Percentiles rank a stretch among this genome's conserved stretches.
Conservation (phyloP, 2,329 filamentous ascomycete genomes). For the Akanthomyces lecanii region DNA sequence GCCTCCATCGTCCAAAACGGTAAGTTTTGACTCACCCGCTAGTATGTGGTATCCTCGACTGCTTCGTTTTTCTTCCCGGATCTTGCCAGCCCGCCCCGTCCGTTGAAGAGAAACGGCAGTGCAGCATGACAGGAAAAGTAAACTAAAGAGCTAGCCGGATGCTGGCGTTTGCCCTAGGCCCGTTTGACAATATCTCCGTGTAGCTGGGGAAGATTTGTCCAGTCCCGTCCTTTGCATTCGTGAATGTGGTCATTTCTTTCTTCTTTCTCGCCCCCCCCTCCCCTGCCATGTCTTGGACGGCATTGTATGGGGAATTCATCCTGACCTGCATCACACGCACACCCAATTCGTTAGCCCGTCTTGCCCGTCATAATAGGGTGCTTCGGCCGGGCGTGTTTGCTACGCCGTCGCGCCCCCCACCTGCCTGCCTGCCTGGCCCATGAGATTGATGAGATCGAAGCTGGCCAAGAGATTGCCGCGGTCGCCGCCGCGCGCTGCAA, state of each 20-base stretch:
- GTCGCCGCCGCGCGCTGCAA: background rate
- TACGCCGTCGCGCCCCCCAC: background rate
- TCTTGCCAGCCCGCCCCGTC: background rate
- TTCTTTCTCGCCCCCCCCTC: background rate
- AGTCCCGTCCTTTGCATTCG: slow-evolving; percentile 2
- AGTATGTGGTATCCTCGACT: background rate
- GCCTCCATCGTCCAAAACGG: slow-evolving; percentile 11
- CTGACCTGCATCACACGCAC: slow-evolving; percentile 9
- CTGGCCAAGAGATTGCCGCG: slow-evolving; percentile 11
- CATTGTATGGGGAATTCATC: slow-evolving; percentile 1
- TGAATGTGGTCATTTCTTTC: slow-evolving; percentile 11
- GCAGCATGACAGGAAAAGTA: background rate
- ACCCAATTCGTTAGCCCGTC: background rate
- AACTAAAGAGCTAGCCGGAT: background rate
- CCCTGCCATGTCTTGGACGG: slow-evolving; percentile 7
- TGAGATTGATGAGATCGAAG: slow-evolving; percentile 11
- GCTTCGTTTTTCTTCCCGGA: background rate
- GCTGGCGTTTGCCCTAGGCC: background rate
- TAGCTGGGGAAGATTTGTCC: background rate
- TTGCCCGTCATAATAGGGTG: background rate
- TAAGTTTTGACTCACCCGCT: slow-evolving; percentile 14
- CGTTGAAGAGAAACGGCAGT: slow-evolving; percentile 10
- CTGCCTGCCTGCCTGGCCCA: background rate
- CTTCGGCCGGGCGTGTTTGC: background rate
- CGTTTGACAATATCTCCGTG: background rate